Base-by-base conservation (phyloP, 2,329 filamentous ascomycete species). In the Sporothrix curviconia region DNA sequence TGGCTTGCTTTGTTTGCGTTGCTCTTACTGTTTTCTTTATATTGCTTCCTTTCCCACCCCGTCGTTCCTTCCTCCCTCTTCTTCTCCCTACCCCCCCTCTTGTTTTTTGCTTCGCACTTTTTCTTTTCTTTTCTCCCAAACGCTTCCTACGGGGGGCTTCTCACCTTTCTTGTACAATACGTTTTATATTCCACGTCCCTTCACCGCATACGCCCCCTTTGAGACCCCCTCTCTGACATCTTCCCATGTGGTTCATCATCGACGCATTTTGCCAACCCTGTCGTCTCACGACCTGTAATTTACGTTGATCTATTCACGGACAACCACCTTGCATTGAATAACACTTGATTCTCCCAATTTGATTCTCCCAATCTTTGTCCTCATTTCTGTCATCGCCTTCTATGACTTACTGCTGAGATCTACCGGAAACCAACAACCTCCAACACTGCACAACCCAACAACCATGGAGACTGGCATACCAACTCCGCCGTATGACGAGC, bases 401-500 rank as follows among this genome's bases (percentile, higher is more conserved):
- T n/a, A n/a, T n/a, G n/a, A n/a, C n/a, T n/a, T n/a, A n/a, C n/a
- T n/a, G n/a, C n/a, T n/a, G n/a, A n/a, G n/a, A n/a, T n/a, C n/a
- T 15, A 9, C 22, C n/a, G 32, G 5, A 49, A 17, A 49, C 11
- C n/a, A 32, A 47, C 12, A 30, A 7, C 4, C 43, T 44, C 24
- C 22, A 25, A 44, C 42, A 24, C 42, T 28, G 4, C 22, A 44
- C 8, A 37, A n/a, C n/a, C n/a, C n/a, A n/a, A 37, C 36, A 37
- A 37, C 12, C 11, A 82, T 82, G 79, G 77, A 76, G 67, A 73
- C 69, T 63, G 69, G 72, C 60, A 71, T 81, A 64, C 79, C 79
- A 30, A 80, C 79, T 56, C 78, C 79, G 63, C 78, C 79, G 14
- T 73, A 74, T 55, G 79, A 79, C 69, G 76, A 77, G 6, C 65